These are phyloP conservation scores for Cystofilobasidium macerans DNA, from an alignment of 768 basidiomycete species.

Conservation along the genomic window DNA sequence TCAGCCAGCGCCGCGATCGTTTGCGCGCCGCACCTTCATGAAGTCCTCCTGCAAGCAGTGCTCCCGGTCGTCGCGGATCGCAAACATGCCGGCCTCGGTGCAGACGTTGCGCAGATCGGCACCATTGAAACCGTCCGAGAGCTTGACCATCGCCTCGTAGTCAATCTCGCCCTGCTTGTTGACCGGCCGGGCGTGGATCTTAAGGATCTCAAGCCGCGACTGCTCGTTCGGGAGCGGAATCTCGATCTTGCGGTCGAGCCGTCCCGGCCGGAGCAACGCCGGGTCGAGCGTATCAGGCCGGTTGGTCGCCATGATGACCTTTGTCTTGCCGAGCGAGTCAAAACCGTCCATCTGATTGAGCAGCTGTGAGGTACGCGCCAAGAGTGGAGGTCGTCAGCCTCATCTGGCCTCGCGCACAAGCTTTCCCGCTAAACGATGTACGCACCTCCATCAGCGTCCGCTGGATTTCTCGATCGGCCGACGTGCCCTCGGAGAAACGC, in stretches of 20 bases:
- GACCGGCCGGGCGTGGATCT: conserved; percentile 88
- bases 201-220: conserved; percentile 87
- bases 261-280: conserved; percentile 86
- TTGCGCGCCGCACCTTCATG: neutral
- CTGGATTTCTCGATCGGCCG: conserved; percentile 97
- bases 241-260: conserved; percentile 94
- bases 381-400: neutral
- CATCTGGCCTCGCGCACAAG: neutral
- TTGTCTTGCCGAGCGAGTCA: conserved; percentile 87
- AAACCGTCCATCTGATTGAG: conserved; percentile 99
- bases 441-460: conserved; percentile 90
- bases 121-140: conserved; percentile 61
- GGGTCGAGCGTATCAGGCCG: conserved; percentile 96
- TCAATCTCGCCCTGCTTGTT: conserved; percentile 94
- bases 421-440: too few relatives aligned
- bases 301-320: conserved; percentile 99
- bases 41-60: conserved; percentile 11
- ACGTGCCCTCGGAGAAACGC: conserved; percentile 85
- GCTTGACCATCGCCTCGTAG: conserved; percentile 91
- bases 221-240: conserved; percentile 96
- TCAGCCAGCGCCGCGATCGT: conserved; percentile 28
- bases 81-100: conserved; percentile 70
- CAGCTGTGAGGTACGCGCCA: conserved; percentile 46
- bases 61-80: conserved; percentile 70
- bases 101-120: conserved; percentile 84